Evolutionary conservation across 2,329 filamentous ascomycete species (phyloP).

Genomic region (Pseudofabraea citricarpa): DNA sequence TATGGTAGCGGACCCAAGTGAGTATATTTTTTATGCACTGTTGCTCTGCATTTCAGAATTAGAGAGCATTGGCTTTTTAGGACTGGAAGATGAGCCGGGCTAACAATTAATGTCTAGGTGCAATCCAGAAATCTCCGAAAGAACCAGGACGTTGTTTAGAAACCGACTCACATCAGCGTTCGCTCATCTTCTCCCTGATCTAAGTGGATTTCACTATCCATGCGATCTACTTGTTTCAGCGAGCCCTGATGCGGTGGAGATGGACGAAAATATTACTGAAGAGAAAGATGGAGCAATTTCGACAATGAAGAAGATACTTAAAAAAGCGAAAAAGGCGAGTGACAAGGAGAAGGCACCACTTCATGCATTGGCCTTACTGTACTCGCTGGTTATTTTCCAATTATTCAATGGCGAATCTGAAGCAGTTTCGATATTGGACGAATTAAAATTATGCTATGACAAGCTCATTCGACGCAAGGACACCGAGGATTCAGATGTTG

Average conservation of each 20-base stretch:
- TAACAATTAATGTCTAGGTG: no score
- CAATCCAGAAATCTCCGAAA: slow-evolving; percentile 43
- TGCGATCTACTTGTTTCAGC: slow-evolving; percentile 23
- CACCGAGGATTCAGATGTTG: slow-evolving; percentile 45
- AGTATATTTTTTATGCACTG: no score
- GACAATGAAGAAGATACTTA: slow-evolving; percentile 48
- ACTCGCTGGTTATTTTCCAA: slow-evolving; percentile 80
- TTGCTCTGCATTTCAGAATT: no score
- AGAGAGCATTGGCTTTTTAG: no score
- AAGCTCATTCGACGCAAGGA: slow-evolving; percentile 50
- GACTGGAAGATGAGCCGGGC: no score
- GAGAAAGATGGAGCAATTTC: slow-evolving; percentile 48
- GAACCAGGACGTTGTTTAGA: slow-evolving; percentile 49
- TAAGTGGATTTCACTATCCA: slow-evolving; percentile 43
- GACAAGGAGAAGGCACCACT: slow-evolving; percentile 25
- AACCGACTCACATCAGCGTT: slow-evolving; percentile 53
- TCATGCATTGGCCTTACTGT: slow-evolving; percentile 72
- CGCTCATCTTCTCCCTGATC: slow-evolving; percentile 49
- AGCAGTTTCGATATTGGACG: slow-evolving; percentile 74
- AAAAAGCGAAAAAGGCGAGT: slow-evolving; percentile 31
- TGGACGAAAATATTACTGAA: slow-evolving; percentile 50
- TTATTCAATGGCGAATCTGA: slow-evolving; percentile 88
- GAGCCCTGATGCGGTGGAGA: slow-evolving; percentile 37
- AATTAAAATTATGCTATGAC: slow-evolving; percentile 72
- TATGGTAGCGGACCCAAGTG: slow-evolving; percentile 44